A percentile compares a stretch with the other conserved stretches of the same genome.
Evolutionary conservation across 768 basidiomycete species (phyloP).

Genomic region (Lactarius indigo): DNA sequence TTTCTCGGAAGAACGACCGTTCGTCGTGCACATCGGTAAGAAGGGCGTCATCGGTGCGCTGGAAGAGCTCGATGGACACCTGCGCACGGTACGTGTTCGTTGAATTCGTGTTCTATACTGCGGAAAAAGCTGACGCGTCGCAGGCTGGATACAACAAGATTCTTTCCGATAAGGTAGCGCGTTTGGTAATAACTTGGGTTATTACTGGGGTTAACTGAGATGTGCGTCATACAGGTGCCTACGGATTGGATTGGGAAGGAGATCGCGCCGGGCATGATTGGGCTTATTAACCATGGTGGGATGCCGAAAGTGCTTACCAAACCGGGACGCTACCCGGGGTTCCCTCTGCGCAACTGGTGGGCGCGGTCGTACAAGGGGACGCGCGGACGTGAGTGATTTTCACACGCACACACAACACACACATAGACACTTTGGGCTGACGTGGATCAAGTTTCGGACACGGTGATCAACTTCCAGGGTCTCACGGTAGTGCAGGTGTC

Average conservation of each 20-base stretch:
- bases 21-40: constrained; percentile 66
- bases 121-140: neutral
- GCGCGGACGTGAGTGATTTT: constrained; percentile 58
- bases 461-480: constrained; percentile 76
- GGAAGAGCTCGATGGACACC: constrained; percentile 62
- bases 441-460: constrained; percentile 85
- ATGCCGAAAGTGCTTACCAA: constrained; percentile 69
- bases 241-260: constrained; percentile 69
- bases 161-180: constrained; percentile 62
- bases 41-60: constrained; percentile 67
- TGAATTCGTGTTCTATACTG: neutral
- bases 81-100: constrained; percentile 44
- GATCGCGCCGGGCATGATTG: constrained; percentile 66
- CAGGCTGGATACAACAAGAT: constrained; percentile 57
- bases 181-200: no score
- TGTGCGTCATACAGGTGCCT: constrained; percentile 41
- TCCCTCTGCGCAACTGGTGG: constrained; percentile 83
- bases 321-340: constrained; percentile 74
- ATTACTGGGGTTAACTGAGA: no score
- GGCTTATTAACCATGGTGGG: constrained; percentile 80
- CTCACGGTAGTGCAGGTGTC: constrained; percentile 84
- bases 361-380: constrained; percentile 70
- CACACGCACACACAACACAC: no score
- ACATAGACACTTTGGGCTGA: no score
- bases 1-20: constrained; percentile 53